Base-by-base conservation (phyloP, 1,284 basidiomycete genomes). In the Pseudozyma hubeiensis region DNA sequence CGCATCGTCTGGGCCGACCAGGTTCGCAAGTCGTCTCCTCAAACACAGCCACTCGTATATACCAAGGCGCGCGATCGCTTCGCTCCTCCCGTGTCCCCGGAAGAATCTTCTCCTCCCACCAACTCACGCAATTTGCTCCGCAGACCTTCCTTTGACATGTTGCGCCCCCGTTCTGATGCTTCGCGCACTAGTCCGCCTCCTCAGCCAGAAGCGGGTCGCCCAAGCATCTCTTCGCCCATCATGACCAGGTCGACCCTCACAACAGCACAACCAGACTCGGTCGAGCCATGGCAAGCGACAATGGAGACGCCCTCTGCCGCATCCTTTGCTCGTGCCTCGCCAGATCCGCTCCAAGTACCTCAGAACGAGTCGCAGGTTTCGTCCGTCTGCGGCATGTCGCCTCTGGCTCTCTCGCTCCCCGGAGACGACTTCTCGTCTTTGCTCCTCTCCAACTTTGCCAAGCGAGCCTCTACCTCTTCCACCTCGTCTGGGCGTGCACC, bases 1-100 rank as follows among this genome's bases (percentile, higher is more conserved):
- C 64, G 70, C 41, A 64, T 74, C 47, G 55, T 53, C 9, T 74
- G 71, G 71, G 65, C 71, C 9, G 66, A 69, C 41, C 66, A 74
- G 48, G 53, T 69, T 24, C 57, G 54, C 52, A 61, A 67, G 40
- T 14, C 63, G 5, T n/a, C 59, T 19, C 64, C 69, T 34, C 50
- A 60, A 11, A 37, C 57, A 29, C 58, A 61, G 24, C 52, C 69
- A 19, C 48, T 66, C 14, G 37, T 48, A 29, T 72, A 72, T 30
- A 72, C 64, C 5, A 72, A 72, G 50, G 59, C 47, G 5, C 53
- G 69, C 24, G 69, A 72, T 33, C 69, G 69, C 43, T 48, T 63
- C 5, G 69, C 64, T 4, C 55, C 45, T 17, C 54, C 63, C 13
- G 4, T 30, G 4, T 49, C 50, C 33, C 62, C 67, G 11, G 61